Percentiles rank a stretch among this genome's conserved stretches.
phyloP scores from a whole-genome alignment of 179 eudicot species.

The Vitellaria paradoxa region DNA sequence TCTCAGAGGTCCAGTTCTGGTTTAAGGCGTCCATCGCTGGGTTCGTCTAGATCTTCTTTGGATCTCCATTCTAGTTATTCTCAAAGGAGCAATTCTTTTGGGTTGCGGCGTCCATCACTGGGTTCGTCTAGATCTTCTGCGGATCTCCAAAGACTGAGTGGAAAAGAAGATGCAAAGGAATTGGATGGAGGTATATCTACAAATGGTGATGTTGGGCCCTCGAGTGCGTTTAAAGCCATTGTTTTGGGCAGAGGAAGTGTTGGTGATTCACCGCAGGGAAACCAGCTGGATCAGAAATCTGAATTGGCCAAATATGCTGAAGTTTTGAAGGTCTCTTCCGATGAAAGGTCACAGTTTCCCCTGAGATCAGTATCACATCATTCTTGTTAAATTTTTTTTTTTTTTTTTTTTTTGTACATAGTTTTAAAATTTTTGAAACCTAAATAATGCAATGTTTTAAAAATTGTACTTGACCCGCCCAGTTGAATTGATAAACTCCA shows the following conservation, averaged over 20 bases:
- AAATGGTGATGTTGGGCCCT: slow-evolving; percentile 26
- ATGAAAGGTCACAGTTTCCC: slow-evolving; percentile 18
- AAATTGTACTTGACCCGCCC: too few species aligned
- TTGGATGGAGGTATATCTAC: slow-evolving; percentile 13
- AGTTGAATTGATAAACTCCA: too few species aligned
- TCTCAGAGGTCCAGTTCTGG: slow-evolving; percentile 10
- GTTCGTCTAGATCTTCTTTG: slow-evolving; percentile 41
- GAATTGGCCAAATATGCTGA: slow-evolving; percentile 65
- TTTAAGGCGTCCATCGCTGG: slow-evolving; percentile 31
- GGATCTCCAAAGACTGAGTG: slow-evolving; percentile 31
- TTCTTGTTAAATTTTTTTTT: slow-evolving; percentile 15
- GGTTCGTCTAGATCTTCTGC: slow-evolving; percentile 42
- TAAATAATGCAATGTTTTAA: too few species aligned
- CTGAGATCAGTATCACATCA: slow-evolving; percentile 38
- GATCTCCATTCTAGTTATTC: slow-evolving; percentile 23
- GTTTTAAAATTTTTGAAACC: neutral
- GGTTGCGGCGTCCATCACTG: slow-evolving; percentile 30
- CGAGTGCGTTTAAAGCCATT: slow-evolving; percentile 21
- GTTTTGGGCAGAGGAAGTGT: slow-evolving; percentile 29
- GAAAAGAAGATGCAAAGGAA: slow-evolving; percentile 18
- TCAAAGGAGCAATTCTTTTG: neutral
- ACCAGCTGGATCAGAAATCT: slow-evolving; percentile 26
- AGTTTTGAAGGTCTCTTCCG: slow-evolving; percentile 39
- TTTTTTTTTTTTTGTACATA: neutral
- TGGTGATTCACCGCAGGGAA: slow-evolving; percentile 14